These are phyloP conservation scores for Phytopythium kandeliae DNA, from an alignment of 352 stramenopile species.

Conservation along the genomic window DNA sequence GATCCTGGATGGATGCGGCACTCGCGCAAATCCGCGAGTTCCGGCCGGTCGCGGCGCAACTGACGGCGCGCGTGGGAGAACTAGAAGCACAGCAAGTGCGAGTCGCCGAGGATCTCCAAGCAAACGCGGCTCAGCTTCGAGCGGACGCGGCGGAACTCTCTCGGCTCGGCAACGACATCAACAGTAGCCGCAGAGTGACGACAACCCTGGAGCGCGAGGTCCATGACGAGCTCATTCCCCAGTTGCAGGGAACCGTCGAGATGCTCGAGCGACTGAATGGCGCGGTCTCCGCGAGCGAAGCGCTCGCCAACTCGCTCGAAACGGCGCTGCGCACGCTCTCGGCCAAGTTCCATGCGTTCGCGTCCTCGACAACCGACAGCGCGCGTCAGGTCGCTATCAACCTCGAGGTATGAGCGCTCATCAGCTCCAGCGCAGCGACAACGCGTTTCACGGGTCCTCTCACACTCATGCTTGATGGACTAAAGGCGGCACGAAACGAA, in stretches of 20 bases:
- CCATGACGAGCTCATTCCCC: neutral
- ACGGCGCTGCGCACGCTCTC: slow-evolving; percentile 23
- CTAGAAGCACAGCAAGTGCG: neutral
- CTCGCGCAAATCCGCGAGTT: slow-evolving; percentile 56
- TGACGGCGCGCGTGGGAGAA: slow-evolving; percentile 11
- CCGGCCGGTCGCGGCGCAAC: slow-evolving; percentile 23
- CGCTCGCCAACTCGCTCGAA: slow-evolving; percentile 15
- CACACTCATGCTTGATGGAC: neutral
- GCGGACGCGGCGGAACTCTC: neutral
- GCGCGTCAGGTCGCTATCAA: neutral
- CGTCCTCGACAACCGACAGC: neutral
- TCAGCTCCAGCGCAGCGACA: neutral
- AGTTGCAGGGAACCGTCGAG: neutral
- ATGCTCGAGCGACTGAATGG: slow-evolving; percentile 15
- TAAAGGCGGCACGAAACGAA: neutral
- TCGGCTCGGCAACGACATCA: neutral
- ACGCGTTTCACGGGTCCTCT: neutral
- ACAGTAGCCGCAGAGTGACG: neutral
- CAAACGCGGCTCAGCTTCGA: neutral
- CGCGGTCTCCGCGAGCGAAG: slow-evolving; percentile 11
- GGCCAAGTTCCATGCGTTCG: slow-evolving; percentile 27
- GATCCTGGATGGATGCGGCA: slow-evolving; percentile 34
- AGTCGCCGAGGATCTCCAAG: neutral
- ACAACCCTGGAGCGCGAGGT: neutral
- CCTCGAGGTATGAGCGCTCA: neutral